Conservation (phyloP, 176 grass and related monocot genomes). For the Zea luxurians region DNA sequence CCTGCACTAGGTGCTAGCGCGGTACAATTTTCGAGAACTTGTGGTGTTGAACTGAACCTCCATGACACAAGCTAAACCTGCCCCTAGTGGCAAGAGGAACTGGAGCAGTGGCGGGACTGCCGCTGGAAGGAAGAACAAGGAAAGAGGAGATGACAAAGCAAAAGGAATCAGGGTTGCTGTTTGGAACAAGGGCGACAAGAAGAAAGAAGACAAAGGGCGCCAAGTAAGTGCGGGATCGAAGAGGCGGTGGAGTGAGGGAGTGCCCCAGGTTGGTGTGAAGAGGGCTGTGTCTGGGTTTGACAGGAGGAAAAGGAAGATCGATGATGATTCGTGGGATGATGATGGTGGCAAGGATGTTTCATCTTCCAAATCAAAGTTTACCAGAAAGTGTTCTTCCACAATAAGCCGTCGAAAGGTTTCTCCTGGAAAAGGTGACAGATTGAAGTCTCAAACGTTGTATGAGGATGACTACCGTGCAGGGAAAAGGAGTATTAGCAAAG, state of each 20-base stretch:
- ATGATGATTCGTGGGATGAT: constrained; percentile 10
- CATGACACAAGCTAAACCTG: neutral
- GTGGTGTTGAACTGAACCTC: neutral
- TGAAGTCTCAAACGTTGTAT: constrained; percentile 17
- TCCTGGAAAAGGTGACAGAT: constrained; percentile 26
- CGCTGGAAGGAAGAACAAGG: constrained; percentile 21
- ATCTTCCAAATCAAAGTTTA: constrained; percentile 25
- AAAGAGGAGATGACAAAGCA: constrained; percentile 21
- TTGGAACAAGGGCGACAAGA: constrained; percentile 23
- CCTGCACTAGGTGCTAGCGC: neutral
- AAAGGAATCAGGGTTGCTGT: constrained; percentile 18
- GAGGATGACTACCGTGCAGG: constrained; percentile 23
- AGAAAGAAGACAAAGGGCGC: constrained; percentile 24
- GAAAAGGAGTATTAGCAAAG: constrained; percentile 37
- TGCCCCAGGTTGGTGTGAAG: neutral
- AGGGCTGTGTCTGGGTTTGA: neutral
- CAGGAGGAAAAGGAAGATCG: constrained; percentile 44
- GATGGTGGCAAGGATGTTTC: neutral
- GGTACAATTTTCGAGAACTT: neutral
- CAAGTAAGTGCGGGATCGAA: neutral
- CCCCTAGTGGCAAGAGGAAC: constrained; percentile 25
- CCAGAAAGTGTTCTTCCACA: constrained; percentile 1
- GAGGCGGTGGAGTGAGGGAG: constrained; percentile 7
- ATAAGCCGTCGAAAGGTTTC: constrained; percentile 19
- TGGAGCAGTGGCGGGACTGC: neutral